phyloP scores from a whole-genome alignment of 345 rosid genomes.

The Brassica juncea region DNA sequence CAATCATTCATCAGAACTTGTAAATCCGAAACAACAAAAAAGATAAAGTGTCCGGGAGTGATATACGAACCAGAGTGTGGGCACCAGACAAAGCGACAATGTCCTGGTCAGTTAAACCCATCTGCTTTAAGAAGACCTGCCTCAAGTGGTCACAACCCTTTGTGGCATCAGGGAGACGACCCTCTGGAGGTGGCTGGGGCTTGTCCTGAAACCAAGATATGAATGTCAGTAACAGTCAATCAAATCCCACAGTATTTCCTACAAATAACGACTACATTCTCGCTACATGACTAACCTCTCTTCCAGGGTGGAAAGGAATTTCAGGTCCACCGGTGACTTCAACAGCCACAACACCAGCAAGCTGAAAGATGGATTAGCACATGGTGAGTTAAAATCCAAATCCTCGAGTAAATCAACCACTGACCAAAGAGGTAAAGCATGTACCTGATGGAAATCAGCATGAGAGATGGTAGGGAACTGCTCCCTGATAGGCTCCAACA shows the following conservation, averaged over 20 bases:
- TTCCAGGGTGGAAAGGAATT: slow-evolving; percentile 90
- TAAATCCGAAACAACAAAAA: not conserved
- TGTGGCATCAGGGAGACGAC: slow-evolving; percentile 95
- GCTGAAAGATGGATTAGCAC: slow-evolving; percentile 35
- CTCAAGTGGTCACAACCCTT: slow-evolving; percentile 88
- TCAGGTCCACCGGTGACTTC: slow-evolving; percentile 98
- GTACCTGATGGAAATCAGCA: slow-evolving; percentile 88
- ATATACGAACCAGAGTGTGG: slow-evolving; percentile 83
- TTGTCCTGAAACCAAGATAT: slow-evolving; percentile 61
- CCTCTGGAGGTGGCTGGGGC: slow-evolving; percentile 90
- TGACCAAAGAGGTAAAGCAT: not conserved
- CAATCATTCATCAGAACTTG: slow-evolving; percentile 3
- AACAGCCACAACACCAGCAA: slow-evolving; percentile 94
- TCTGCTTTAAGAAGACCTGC: slow-evolving; percentile 57
- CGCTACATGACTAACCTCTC: slow-evolving; percentile 59
- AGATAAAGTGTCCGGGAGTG: not conserved
- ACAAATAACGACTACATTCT: too few species aligned
- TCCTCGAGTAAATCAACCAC: not conserved
- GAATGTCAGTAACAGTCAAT: not conserved
- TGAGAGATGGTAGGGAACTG: slow-evolving; percentile 69
- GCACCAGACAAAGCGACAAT: slow-evolving; percentile 95
- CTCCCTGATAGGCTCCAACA: slow-evolving; percentile 82
- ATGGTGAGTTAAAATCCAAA: not conserved
- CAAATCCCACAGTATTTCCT: too few species aligned
- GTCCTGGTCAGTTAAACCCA: slow-evolving; percentile 91